Evolutionary conservation across 176 grass and related monocot genomes (phyloP), one percentile per base, ranked within the genome.

Genomic region (Cocos nucifera): DNA sequence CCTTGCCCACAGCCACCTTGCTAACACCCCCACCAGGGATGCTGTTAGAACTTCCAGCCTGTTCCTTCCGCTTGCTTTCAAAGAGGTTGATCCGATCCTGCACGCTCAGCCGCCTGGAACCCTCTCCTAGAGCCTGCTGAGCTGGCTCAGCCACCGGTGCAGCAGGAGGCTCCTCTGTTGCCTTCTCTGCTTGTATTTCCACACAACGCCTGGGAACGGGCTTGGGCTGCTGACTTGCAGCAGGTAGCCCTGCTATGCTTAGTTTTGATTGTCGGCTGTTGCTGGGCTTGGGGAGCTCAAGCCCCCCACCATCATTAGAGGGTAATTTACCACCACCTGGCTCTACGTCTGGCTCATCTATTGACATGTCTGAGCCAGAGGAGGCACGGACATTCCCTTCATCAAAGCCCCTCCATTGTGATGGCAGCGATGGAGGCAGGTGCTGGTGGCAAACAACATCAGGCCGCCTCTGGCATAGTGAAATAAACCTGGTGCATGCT

Each of bases 31-130:
- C 71, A 32, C 73, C 67, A 53, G 53, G 75, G 54, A 49, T 82
- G 76, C 79, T 81, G 76, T 64, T 66, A 69, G 87, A 89, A 82
- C 17, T 97, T 76, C 82, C 74, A 60, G 88, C 64, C 61, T 86
- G 93, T 19, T 93, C 87, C 70, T 90, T 86, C 62, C 82, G 83
- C 60, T 90, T 85, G 57, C 58, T 83, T 66, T 98, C 93, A 78
- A 98, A 98, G 80, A 98, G 77, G 71, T 28, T 98, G 75, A 98
- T 98, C 55, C 93, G 80, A 57, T 98, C 93, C 79, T 98, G 82
- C 70, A 98, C 93, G 68, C 93, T 98, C 25, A 98, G 69, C 5
- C 81, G 72, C 71, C 93, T 92, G 20, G 71, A 79, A 79, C 54
- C 19, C 35, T 49, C 77, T 76, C 58, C 66, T 70, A 53, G 22